Percentiles rank a stretch among this genome's conserved stretches.
phyloP scores from a whole-genome alignment of 495 filamentous ascomycete species.

The Aspergillus baeticus region DNA sequence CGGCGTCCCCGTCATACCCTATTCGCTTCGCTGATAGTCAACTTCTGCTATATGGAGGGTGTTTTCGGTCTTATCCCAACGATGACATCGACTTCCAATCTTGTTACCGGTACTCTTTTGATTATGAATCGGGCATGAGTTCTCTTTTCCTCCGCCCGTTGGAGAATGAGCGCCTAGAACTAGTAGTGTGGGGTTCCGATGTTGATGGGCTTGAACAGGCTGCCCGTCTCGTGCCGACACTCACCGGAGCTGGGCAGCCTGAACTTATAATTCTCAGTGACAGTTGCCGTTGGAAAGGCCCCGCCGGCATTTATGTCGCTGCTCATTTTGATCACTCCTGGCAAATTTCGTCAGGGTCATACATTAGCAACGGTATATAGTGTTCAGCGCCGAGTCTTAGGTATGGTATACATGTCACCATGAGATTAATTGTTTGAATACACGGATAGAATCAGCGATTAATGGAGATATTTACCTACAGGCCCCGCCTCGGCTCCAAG shows the following conservation, averaged over 20 bases:
- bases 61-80: not conserved
- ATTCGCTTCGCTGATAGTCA: constrained; percentile 20
- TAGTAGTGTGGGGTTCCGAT: constrained; percentile 57
- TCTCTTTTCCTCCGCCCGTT: constrained; percentile 50
- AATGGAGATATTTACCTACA: no score
- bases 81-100: not conserved
- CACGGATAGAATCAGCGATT: no score
- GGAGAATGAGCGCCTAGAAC: constrained; percentile 43
- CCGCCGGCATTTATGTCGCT: constrained; percentile 51
- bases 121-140: constrained; percentile 36
- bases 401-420: not conserved
- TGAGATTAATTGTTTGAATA: no score
- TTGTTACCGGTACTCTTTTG: constrained; percentile 14
- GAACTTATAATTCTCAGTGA: constrained; percentile 51
- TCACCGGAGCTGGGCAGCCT: constrained; percentile 60
- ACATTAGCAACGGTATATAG: constrained; percentile 9
- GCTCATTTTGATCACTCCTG: constrained; percentile 57
- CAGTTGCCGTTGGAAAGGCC: constrained; percentile 48
- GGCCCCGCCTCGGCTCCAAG: no score
- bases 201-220: constrained; percentile 45
- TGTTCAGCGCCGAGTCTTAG: not conserved
- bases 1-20: constrained; percentile 13
- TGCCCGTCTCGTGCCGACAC: constrained; percentile 53
- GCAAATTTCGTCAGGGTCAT: constrained; percentile 40
- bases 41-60: constrained; percentile 4